Base-by-base conservation (phyloP, 768 basidiomycete genomes). In the Lentinula aciculospora region DNA sequence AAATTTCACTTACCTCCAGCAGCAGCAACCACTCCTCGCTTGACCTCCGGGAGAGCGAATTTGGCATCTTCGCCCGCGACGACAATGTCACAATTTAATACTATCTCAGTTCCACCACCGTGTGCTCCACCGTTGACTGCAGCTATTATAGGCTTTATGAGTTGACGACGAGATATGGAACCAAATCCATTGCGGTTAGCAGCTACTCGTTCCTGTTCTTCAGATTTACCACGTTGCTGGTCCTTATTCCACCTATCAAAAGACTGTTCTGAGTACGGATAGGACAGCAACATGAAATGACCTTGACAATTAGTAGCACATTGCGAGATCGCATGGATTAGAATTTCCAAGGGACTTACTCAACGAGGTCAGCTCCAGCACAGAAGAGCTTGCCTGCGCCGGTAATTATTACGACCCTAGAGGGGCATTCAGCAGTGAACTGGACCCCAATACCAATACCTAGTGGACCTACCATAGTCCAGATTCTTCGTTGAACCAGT, bases 61-160 rank as follows among this genome's bases (percentile, higher is more conserved):
- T 77, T 81, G 2, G 89, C 84, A 15, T 82, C 80, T 50, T 83
- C 75, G 59, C 76, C 79, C 1, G 90, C 85, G 19, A 92, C 68
- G 53, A 92, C 88, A 27, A 92, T 65, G 64, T 92, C 91, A 60
- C 88, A 91, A 62, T 92, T 93, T 4, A 92, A 63, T 1, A 89
- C 61, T 50, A 88, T 77, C 65, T 88, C 86, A 61, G 81, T 73
- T 6, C 84, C 87, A 1, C 87, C 87, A 32, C 85, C 85, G 47
- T 81, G 82, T 0, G 85, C 82, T 29, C 84, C 79, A n/a, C 90
- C 90, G 58, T 84, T 81, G 1, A 91, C 89, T 3, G 91, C 90
- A 12, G 90, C 91, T 47, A 92, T 86, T 53, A 91, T 81, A 5
- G 89, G 89, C 65, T 92, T 92, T 60, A 81, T 81, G 34, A 68